Conservation (phyloP, 1,139 yeast species). For the Candida glucosophila region DNA sequence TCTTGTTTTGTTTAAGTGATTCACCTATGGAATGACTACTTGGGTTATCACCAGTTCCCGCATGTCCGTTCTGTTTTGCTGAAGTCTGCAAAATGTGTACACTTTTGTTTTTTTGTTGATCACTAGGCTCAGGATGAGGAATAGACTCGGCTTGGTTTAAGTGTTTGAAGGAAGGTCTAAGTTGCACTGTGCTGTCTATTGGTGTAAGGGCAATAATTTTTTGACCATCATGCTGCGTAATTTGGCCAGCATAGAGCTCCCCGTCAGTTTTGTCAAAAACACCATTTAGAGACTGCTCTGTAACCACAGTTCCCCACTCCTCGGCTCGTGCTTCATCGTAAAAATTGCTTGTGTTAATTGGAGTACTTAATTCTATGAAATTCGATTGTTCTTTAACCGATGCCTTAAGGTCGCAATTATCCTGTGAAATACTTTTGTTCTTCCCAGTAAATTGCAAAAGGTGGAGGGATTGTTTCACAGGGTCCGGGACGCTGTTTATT, state of each 20-base stretch:
- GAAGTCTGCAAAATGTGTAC: slow-evolving; percentile 38
- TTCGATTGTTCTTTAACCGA: slow-evolving; percentile 54
- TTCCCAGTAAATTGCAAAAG: slow-evolving; percentile 68
- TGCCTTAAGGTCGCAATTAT: slow-evolving; percentile 36
- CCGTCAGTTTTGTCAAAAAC: slow-evolving; percentile 52
- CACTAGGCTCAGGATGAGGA: background rate
- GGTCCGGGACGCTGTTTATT: slow-evolving; percentile 4
- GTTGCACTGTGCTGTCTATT: slow-evolving; percentile 60
- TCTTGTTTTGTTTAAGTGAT: slow-evolving; percentile 64
- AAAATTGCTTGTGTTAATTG: slow-evolving; percentile 54
- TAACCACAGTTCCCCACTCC: slow-evolving; percentile 52
- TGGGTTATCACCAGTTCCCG: slow-evolving; percentile 30
- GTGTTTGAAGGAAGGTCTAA: slow-evolving; percentile 75
- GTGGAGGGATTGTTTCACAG: slow-evolving; percentile 15
- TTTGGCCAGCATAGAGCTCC: slow-evolving; percentile 31
- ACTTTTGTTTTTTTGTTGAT: slow-evolving; percentile 26
- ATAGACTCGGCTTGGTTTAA: slow-evolving; percentile 45
- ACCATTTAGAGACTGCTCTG: slow-evolving; percentile 60
- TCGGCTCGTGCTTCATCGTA: slow-evolving; percentile 58
- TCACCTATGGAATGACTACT: slow-evolving; percentile 69
- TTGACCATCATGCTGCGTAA: slow-evolving; percentile 13
- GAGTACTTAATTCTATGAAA: slow-evolving; percentile 60
- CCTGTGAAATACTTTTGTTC: slow-evolving; percentile 39
- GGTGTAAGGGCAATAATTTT: slow-evolving; percentile 56
- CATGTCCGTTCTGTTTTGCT: slow-evolving; percentile 40